Base-by-base conservation (phyloP, 2,329 filamentous ascomycete genomes). In the Rhynchosporium agropyri region DNA sequence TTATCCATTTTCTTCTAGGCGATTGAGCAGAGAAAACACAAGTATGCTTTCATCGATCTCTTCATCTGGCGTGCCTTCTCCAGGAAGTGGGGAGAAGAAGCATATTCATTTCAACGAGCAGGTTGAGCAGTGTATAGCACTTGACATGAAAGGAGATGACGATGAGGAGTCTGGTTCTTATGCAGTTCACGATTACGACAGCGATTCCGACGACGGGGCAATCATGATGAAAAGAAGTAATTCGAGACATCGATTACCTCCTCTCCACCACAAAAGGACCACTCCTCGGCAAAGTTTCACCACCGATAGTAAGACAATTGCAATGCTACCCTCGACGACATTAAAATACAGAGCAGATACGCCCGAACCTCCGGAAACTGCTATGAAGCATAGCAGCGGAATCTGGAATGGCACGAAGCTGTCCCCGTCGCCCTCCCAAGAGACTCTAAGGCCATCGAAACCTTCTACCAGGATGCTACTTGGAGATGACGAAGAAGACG, bases 101-200 rank as follows among this genome's bases (percentile, higher is more conserved):
- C 94, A 97, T 74, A 98, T 99, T 68, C 91, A 96, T 73, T 99
- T 99, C 76, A 95, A 97, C 74, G 91, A 97, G 73, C 90, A 94
- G 77, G 95, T 99, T 2, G 89, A 93, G 74, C 94, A 98, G 75
- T 97, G 93, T 75, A 97, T 97, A 68, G 95, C 95, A 7, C 86
- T 99, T 38, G 93, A 98, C 40, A 83, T 87, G 70, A 96, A 96
- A 84, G 74, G 92, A 87, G 89, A 70, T 87, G 89, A 70, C 78
- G 77, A 91, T 6, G 89, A 90, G 1, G 89, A 92, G 12, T 60
- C 63, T 4, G 77, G 79, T 36, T 55, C 68, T 7, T 70, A 68
- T 54, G 49, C 65, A 38, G 59, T 65, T 5, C 73, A 77, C 31
- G 76, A 79, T 12, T 83, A 86, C 29, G 77, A 81, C 3, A 80